phyloP scores from a whole-genome alignment of 176 grass and related monocot genomes.

The Aegilops bicornis region DNA sequence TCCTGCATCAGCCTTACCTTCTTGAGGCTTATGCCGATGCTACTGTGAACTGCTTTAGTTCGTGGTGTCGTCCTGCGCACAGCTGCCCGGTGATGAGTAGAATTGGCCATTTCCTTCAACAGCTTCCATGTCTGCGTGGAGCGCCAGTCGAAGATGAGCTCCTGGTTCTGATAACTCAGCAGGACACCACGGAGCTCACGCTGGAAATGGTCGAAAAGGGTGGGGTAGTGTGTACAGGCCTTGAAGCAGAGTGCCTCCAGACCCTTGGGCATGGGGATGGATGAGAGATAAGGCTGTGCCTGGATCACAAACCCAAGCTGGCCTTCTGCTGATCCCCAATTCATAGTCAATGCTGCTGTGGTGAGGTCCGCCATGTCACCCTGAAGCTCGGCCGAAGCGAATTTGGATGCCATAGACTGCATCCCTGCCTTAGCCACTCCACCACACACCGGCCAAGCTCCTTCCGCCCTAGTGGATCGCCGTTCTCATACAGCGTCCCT shows the following conservation, averaged over 20 bases:
- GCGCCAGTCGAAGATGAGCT: conserved; percentile 50
- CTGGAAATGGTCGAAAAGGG: conserved; percentile 93
- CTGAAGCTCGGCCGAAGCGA: conserved; percentile 61
- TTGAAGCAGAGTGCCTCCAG: conserved; percentile 93
- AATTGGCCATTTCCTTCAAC: conserved; percentile 73
- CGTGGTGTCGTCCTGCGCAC: conserved; percentile 45
- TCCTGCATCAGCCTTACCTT: conserved; percentile 65
- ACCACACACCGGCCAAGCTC: conserved; percentile 82
- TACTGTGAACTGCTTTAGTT: conserved; percentile 51
- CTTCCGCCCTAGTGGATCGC: conserved; percentile 68
- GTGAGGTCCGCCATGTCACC: conserved; percentile 66
- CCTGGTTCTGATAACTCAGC: conserved; percentile 43
- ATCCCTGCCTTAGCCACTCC: conserved; percentile 78
- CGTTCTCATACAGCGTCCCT: conserved; percentile 65
- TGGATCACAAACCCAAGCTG: conserved; percentile 75
- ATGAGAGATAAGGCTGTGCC: conserved; percentile 70
- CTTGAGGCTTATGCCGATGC: conserved; percentile 67
- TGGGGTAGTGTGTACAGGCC: conserved; percentile 90
- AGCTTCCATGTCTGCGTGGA: conserved; percentile 67
- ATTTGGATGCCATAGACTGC: conserved; percentile 79
- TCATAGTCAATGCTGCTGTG: conserved; percentile 7
- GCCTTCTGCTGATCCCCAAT: conserved; percentile 36
- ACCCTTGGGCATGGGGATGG: conserved; percentile 84
- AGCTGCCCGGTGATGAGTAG: conserved; percentile 56
- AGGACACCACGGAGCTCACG: conserved; percentile 75